Evolutionary conservation across 352 stramenopile species (phyloP).

Genomic region (Globisporangium cystogenes): DNA sequence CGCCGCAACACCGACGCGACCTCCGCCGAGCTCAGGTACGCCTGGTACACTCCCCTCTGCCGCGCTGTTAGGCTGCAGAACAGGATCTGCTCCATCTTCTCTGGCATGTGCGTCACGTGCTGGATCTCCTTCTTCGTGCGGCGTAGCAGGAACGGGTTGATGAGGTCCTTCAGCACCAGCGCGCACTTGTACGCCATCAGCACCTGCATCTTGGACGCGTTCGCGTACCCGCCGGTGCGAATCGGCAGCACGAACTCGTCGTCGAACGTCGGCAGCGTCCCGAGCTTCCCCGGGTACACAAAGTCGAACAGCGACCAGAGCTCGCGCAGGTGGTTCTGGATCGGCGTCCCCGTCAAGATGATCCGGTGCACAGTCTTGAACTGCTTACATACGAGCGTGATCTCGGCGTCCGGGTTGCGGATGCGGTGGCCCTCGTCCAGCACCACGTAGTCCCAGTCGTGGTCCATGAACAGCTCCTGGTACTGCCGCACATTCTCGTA

Average conservation of each 20-base stretch:
- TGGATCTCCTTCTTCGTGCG: conserved; percentile 94
- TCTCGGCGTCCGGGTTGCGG: conserved; percentile 96
- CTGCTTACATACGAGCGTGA: conserved; percentile 94
- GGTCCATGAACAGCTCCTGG: conserved; percentile 84
- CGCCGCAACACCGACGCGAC: conserved; percentile 87
- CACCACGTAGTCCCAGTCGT: conserved; percentile 97
- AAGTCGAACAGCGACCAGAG: conserved; percentile 99
- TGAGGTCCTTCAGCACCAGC: conserved; percentile 94
- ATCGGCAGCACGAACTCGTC: conserved; percentile 97
- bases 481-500: conserved; percentile 95
- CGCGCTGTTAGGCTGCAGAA: conserved; percentile 92
- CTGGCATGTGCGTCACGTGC: conserved; percentile 89
- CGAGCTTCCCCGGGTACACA: conserved; percentile 96
- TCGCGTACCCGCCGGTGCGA: conserved; percentile 90
- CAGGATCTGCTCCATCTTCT: conserved; percentile 98
- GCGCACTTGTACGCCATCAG: conserved; percentile 97
- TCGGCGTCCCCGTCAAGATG: conserved; percentile 90
- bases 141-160: conserved; percentile 95
- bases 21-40: conserved; percentile 90
- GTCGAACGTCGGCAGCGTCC: conserved; percentile 97
- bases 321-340: conserved; percentile 95
- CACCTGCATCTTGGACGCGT: conserved; percentile 92
- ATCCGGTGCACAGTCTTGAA: conserved; percentile 89
- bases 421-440: conserved; percentile 99
- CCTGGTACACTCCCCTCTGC: conserved; percentile 90